Percentiles rank a stretch among this genome's conserved stretches.
Conservation (phyloP, 345 rosid genomes). For the Tarenaya hassleriana region DNA sequence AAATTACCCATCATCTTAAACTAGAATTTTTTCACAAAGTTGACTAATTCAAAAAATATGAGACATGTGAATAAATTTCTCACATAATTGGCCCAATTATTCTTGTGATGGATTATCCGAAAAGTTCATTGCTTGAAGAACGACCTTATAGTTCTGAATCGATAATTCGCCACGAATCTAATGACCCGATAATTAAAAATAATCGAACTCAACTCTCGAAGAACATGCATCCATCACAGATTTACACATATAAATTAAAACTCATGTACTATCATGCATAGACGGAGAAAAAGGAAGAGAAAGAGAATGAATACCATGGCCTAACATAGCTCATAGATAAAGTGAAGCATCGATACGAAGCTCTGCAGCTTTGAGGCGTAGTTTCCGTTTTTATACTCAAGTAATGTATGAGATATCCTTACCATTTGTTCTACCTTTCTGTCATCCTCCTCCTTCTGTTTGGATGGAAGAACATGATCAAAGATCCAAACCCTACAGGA, state of each 20-base stretch:
- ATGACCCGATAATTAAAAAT: conserved; percentile 21
- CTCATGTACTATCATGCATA: not conserved
- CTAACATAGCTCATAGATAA: conserved; percentile 90
- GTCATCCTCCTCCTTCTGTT: not conserved
- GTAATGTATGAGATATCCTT: conserved; percentile 56
- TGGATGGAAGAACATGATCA: not conserved
- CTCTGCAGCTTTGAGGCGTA: conserved; percentile 41
- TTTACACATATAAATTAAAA: not conserved
- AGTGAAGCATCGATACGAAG: conserved; percentile 72
- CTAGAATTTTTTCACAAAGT: no score
- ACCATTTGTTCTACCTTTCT: not conserved
- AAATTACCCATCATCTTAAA: no score
- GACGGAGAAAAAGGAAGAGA: conserved; percentile 13
- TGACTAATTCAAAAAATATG: no score
- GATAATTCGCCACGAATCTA: conserved; percentile 93
- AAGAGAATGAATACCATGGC: conserved; percentile 40
- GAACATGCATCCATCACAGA: not conserved
- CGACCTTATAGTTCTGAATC: conserved; percentile 68
- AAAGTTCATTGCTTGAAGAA: conserved; percentile 62
- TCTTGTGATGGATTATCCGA: conserved; percentile 40
- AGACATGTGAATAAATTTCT: no score
- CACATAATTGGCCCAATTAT: no score
- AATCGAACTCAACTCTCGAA: conserved; percentile 21
- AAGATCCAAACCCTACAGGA: conserved; percentile 30
- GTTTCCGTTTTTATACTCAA: conserved; percentile 64